Percentiles rank a stretch among this genome's conserved stretches.
Conservation (phyloP, 371 early-diverging fungal species). For the Encephalitozoon intestinalis region DNA sequence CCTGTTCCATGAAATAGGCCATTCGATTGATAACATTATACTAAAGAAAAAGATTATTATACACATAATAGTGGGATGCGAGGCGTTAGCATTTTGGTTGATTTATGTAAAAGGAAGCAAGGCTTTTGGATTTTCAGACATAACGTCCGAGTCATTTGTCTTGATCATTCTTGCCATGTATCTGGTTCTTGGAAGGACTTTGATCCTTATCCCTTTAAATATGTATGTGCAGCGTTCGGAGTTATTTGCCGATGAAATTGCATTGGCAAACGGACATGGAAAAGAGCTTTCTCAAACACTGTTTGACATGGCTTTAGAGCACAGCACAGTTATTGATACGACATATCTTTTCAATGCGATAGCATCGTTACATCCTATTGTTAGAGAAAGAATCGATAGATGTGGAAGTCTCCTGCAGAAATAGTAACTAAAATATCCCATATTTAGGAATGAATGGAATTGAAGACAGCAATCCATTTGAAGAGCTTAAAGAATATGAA, state of each 20-base stretch:
- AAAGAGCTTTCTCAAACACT: constrained; percentile 48
- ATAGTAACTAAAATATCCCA: background rate
- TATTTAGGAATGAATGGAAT: background rate
- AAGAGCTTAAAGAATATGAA: constrained; percentile 8
- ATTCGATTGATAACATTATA: constrained; percentile 58
- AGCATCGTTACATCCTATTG: constrained; percentile 56
- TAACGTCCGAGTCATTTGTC: constrained; percentile 49
- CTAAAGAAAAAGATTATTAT: constrained; percentile 54
- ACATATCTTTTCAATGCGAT: constrained; percentile 57
- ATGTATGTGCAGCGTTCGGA: constrained; percentile 57
- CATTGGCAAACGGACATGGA: constrained; percentile 50
- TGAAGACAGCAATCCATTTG: background rate
- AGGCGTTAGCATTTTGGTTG: constrained; percentile 35
- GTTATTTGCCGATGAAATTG: constrained; percentile 57
- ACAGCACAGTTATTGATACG: constrained; percentile 31
- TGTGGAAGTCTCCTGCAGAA: background rate
- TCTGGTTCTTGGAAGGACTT: constrained; percentile 32
- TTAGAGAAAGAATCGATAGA: constrained; percentile 52
- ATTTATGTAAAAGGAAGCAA: constrained; percentile 32
- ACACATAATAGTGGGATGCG: constrained; percentile 31
- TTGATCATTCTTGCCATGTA: constrained; percentile 50
- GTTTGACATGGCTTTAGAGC: constrained; percentile 48
- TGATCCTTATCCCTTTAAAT: constrained; percentile 52
- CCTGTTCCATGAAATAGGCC: constrained; percentile 61
- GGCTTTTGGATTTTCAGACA: constrained; percentile 28